A percentile compares a stretch with the other conserved stretches of the same genome.
These are phyloP conservation scores for Aphanoascus verrucosus DNA, from an alignment of 2,329 filamentous ascomycete species.

Conservation along the genomic window DNA sequence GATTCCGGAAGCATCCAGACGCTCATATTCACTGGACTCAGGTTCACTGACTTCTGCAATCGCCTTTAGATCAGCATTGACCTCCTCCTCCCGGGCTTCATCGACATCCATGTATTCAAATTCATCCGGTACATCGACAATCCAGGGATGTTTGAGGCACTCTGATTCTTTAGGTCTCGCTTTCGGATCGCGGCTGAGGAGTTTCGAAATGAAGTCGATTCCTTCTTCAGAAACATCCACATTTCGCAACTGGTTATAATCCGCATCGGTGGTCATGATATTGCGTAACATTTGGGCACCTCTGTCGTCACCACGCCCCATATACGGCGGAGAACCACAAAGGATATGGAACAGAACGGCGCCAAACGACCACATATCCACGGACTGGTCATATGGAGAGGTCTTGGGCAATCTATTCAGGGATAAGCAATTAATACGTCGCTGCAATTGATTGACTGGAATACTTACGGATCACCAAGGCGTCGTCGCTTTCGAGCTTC, in stretches of 20 bases:
- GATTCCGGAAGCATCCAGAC: conserved; percentile 50
- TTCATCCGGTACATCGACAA: conserved; percentile 45
- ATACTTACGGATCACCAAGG: conserved; percentile 36
- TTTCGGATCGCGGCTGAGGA: conserved; percentile 71
- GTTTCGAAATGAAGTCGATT: conserved; percentile 63
- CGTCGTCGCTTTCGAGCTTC: conserved; percentile 54
- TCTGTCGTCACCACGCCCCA: conserved; percentile 61
- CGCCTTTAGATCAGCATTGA: conserved; percentile 37
- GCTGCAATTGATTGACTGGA: neutral
- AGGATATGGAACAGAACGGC: conserved; percentile 83
- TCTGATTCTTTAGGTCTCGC: conserved; percentile 61
- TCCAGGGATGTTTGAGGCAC: conserved; percentile 64
- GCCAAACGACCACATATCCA: conserved; percentile 93
- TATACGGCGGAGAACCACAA: conserved; percentile 70
- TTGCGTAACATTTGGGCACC: conserved; percentile 66
- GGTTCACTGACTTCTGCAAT: conserved; percentile 32
- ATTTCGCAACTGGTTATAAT: conserved; percentile 52
- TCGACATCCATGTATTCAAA: conserved; percentile 45
- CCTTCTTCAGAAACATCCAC: conserved; percentile 46
- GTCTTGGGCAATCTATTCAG: conserved; percentile 37
- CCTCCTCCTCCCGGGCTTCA: conserved; percentile 47
- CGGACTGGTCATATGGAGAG: conserved; percentile 72
- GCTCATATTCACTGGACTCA: conserved; percentile 23
- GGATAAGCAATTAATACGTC: conserved; percentile 16
- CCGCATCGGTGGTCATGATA: conserved; percentile 69